These are phyloP conservation scores for Kodamaea sp. DNA, from an alignment of 1,139 yeast genomes.

Conservation along the genomic window DNA sequence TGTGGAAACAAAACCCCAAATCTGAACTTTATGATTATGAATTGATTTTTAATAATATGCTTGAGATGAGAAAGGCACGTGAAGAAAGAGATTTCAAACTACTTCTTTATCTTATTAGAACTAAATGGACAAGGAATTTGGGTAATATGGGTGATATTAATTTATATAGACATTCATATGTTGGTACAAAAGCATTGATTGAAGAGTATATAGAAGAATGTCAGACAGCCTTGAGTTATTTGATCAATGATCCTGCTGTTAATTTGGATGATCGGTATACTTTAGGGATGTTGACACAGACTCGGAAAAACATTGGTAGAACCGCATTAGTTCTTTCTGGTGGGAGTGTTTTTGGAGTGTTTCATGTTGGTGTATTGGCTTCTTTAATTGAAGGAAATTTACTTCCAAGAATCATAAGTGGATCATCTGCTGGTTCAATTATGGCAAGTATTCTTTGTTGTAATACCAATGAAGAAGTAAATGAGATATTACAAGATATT, in stretches of 20 bases:
- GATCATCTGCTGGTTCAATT: slow-evolving; percentile 95
- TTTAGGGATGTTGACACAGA: slow-evolving; percentile 77
- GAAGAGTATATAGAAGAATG: slow-evolving; percentile 85
- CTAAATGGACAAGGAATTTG: slow-evolving; percentile 79
- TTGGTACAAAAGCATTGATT: slow-evolving; percentile 80
- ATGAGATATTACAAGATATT: slow-evolving; percentile 50
- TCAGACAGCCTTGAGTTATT: slow-evolving; percentile 52
- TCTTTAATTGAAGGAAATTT: slow-evolving; percentile 70
- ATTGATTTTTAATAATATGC: slow-evolving; percentile 50
- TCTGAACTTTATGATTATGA: slow-evolving; percentile 70
- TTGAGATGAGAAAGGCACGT: slow-evolving; percentile 63
- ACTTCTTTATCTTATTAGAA: slow-evolving; percentile 70
- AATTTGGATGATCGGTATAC: slow-evolving; percentile 65
- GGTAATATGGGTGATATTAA: slow-evolving; percentile 86
- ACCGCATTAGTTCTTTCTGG: slow-evolving; percentile 93
- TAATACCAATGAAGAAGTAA: slow-evolving; percentile 72
- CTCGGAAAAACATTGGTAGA: slow-evolving; percentile 87
- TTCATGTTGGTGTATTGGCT: slow-evolving; percentile 88
- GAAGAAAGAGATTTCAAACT: slow-evolving; percentile 51
- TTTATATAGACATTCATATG: slow-evolving; percentile 71
- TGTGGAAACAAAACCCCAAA: slow-evolving; percentile 66
- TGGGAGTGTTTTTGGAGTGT: slow-evolving; percentile 90
- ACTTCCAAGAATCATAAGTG: slow-evolving; percentile 87
- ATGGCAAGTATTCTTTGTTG: slow-evolving; percentile 86
- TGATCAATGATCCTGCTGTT: slow-evolving; percentile 37